Percentiles rank a stretch among this genome's conserved stretches.
phyloP scores from a whole-genome alignment of 106 monocot species.

The Dioscorea dumetorum region DNA sequence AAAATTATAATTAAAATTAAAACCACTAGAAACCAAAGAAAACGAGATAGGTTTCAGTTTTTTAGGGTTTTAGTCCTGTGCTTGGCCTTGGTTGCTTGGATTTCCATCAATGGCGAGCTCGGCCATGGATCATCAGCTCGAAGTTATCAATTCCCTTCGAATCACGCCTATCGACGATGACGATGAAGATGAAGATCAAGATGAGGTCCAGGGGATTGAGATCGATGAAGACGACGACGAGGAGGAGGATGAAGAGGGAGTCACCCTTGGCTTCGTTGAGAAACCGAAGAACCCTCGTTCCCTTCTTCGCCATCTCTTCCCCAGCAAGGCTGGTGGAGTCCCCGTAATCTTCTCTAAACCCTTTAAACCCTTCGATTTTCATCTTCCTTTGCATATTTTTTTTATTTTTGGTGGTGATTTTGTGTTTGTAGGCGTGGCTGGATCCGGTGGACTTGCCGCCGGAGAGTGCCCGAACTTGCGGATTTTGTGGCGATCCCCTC shows the following conservation, averaged over 20 bases:
- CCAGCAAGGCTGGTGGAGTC: constrained; percentile 82
- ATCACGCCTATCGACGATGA: constrained; percentile 32
- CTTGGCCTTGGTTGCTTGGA: too few species aligned
- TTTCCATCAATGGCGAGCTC: too few species aligned
- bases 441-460: constrained; percentile 63
- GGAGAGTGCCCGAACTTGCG: constrained; percentile 45
- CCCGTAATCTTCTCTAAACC: constrained; percentile 35
- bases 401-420: not conserved
- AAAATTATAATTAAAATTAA: too few species aligned
- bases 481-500: constrained; percentile 75
- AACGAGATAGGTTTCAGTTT: too few species aligned
- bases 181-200: constrained; percentile 2
- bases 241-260: constrained; percentile 34
- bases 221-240: constrained; percentile 27
- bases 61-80: too few species aligned
- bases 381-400: not conserved
- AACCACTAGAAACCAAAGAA: too few species aligned
- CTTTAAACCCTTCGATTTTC: not conserved
- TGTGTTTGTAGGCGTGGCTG: constrained; percentile 63
- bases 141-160: constrained; percentile 18
- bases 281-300: constrained; percentile 46
- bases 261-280: constrained; percentile 62
- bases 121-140: constrained; percentile 23
- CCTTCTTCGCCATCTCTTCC: constrained; percentile 78
- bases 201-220: not conserved